Base-by-base conservation (phyloP, 495 filamentous ascomycete species). In the Tetracladium setigerum region DNA sequence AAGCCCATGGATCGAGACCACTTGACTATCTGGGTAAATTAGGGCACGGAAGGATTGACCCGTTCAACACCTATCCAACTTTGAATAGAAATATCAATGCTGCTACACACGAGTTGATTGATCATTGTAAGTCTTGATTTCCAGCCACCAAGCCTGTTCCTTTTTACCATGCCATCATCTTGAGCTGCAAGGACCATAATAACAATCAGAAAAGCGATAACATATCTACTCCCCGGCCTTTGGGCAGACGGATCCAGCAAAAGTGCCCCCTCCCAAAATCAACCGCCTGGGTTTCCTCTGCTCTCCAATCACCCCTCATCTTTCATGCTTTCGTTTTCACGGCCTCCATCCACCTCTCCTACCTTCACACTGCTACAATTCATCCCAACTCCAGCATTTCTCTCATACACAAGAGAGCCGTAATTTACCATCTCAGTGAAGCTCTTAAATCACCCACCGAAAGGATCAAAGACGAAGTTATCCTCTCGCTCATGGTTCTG, bases 321-420 rank as follows among this genome's bases (percentile, higher is more conserved):
- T 49, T 49, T 27, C 46, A 49, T 16, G 30, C 38, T 19, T 14
- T 43, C 11, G 38, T 42, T n/a, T 49, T 42, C 24, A 12, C 30
- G 13, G 30, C 38, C 30, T 18, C 27, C 14, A 33, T 49, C 24
- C 38, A 49, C 39, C 38, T 11, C 4, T n/a, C 27, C 17, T 33
- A 36, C 16, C 15, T 49, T 1, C 38, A 24, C 30, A 35, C 14
- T 8, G 14, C 27, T 4, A 37, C 33, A 8, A 11, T 49, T 15
- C 33, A 33, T n/a, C 16, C 39, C 16, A 24, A 49, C 15, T 41
- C 46, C 5, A 38, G 38, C 15, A 8, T 31, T 8, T 30, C 30
- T 35, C 39, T 49, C 16, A 35, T 30, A 11, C 46, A 49, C 38
- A 49, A 49, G 27, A 11, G 19, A 22, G 7, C 35, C 11, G 38